A percentile compares a stretch with the other conserved stretches of the same genome.
These are phyloP conservation scores for Phyllachora maydis DNA, from an alignment of 2,329 filamentous ascomycete genomes.

Conservation along the genomic window DNA sequence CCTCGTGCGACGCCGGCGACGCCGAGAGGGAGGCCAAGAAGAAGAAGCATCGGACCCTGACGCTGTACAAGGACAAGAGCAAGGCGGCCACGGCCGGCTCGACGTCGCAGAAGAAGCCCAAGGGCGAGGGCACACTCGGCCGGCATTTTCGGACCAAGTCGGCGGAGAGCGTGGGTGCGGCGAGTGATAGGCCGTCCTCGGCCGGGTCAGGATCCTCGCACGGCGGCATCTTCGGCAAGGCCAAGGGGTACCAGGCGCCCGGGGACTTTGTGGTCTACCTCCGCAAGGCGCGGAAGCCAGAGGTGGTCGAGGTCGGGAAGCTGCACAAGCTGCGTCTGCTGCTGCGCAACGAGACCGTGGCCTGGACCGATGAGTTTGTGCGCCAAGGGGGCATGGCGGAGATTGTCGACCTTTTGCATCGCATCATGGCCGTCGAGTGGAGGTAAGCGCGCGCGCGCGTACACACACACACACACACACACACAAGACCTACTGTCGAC, in stretches of 20 bases:
- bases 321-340: constrained; percentile 81
- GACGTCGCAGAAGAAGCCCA: constrained; percentile 45
- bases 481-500: constrained; percentile 4
- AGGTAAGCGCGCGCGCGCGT: constrained; percentile 39
- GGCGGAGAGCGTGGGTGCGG: constrained; percentile 46
- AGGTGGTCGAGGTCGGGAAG: constrained; percentile 80
- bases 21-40: constrained; percentile 18
- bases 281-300: constrained; percentile 59
- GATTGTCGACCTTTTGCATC: constrained; percentile 65
- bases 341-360: constrained; percentile 82
- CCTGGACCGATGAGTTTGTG: constrained; percentile 89
- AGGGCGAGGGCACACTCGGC: constrained; percentile 38
- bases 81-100: constrained; percentile 39
- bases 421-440: constrained; percentile 95
- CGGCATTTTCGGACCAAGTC: constrained; percentile 54
- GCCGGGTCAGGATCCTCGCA: constrained; percentile 7
- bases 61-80: constrained; percentile 37
- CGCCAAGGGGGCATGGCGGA: constrained; percentile 80
- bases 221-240: constrained; percentile 40
- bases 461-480: too few species aligned
- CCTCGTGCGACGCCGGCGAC: constrained; percentile 10
- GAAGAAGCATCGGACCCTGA: constrained; percentile 51
- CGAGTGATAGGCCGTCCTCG: constrained; percentile 34
- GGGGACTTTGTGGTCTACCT: constrained; percentile 76
- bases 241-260: constrained; percentile 54